These are phyloP conservation scores for Ophiostoma quercus DNA, from an alignment of 2,329 filamentous ascomycete species.

Conservation along the genomic window DNA sequence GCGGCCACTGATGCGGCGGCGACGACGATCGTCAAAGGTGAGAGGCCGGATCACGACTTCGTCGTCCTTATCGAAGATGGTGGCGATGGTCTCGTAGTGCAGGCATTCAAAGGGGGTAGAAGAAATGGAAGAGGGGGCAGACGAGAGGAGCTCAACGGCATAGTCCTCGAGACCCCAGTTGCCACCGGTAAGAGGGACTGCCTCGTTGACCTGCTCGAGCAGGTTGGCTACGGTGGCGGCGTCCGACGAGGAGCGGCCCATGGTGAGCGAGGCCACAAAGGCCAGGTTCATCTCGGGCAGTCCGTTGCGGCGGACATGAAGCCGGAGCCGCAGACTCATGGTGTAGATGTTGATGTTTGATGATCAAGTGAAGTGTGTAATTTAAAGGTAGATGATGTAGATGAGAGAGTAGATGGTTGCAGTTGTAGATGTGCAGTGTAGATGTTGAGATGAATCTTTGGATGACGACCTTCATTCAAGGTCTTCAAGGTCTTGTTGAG, in stretches of 20 bases:
- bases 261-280: constrained; percentile 53
- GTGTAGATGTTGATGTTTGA: background rate
- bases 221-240: constrained; percentile 70
- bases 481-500: background rate
- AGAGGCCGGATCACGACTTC: constrained; percentile 56
- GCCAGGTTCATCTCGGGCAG: constrained; percentile 68
- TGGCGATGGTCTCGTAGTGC: constrained; percentile 70
- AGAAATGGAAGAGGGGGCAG: constrained; percentile 38
- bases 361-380: background rate
- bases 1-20: constrained; percentile 68
- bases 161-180: constrained; percentile 91
- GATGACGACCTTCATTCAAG: background rate
- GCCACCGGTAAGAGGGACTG: constrained; percentile 72
- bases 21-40: constrained; percentile 62
- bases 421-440: background rate
- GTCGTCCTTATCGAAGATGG: constrained; percentile 74
- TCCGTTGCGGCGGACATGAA: constrained; percentile 66
- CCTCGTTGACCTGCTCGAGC: constrained; percentile 70
- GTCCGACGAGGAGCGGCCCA: constrained; percentile 36
- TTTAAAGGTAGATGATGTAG: background rate
- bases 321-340: constrained; percentile 54
- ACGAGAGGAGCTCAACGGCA: constrained; percentile 61
- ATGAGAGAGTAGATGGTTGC: background rate
- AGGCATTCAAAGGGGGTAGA: constrained; percentile 72
- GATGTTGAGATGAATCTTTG: background rate